phyloP scores from a whole-genome alignment of 805 yeast species.

The Candida ulmi region DNA sequence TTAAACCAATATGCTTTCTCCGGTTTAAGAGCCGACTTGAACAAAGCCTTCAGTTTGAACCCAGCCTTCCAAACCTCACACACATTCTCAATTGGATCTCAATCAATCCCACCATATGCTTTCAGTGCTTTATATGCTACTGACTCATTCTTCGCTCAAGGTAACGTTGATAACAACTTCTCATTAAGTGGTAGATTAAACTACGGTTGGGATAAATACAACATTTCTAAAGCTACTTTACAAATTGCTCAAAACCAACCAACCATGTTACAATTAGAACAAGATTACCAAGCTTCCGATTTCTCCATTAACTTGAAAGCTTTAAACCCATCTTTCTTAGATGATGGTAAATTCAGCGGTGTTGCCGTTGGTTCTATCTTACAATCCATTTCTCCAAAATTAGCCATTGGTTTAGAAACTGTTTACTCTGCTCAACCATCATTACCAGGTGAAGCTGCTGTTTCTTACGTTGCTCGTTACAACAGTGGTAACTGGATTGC shows the following conservation, averaged over 20 bases:
- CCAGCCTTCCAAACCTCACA: constrained; percentile 98
- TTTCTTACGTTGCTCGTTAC: constrained; percentile 86
- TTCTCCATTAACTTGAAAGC: constrained; percentile 86
- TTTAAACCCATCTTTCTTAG: constrained; percentile 77
- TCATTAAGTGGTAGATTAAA: constrained; percentile 85
- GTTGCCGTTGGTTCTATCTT: constrained; percentile 87
- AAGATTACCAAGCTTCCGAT: constrained; percentile 88
- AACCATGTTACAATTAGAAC: constrained; percentile 92
- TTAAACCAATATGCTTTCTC: constrained; percentile 85
- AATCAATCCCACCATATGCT: constrained; percentile 82
- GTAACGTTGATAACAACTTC: constrained; percentile 82
- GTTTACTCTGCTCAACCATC: constrained; percentile 75
- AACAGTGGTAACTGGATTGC: constrained; percentile 88
- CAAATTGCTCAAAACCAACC: constrained; percentile 89
- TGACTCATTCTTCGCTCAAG: constrained; percentile 83
- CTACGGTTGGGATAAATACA: constrained; percentile 81
- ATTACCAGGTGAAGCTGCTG: constrained; percentile 85
- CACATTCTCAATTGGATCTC: constrained; percentile 83
- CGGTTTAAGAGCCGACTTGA: constrained; percentile 93
- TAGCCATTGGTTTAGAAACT: constrained; percentile 89
- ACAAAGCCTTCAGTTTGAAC: constrained; percentile 82
- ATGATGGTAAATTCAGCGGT: constrained; percentile 72
- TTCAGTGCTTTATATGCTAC: constrained; percentile 86
- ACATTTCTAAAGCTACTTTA: constrained; percentile 76
- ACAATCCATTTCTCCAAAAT: constrained; percentile 79